Evolutionary conservation across 805 yeast genomes (phyloP), one percentile per base, ranked within the genome.

Genomic region (Vanderwaltozyma verrucispora): DNA sequence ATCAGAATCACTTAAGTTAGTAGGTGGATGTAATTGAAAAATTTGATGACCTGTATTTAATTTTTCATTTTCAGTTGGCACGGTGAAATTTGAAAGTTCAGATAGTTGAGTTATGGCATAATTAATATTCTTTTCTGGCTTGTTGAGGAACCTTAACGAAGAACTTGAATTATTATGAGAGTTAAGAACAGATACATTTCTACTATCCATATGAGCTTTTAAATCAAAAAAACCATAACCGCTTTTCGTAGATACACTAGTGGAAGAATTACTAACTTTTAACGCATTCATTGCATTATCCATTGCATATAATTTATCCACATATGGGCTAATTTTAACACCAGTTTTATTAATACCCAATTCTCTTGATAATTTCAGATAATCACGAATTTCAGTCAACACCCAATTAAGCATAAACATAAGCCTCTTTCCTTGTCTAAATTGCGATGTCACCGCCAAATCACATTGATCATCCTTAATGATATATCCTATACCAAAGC

Each of bases 401-500:
- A 82, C 82, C 56, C 81, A 75, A 37, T 74, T 70, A 44, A 87
- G 63, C 35, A 94, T 85, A 43, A 77, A 77, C 53, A 87, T 63
- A 42, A 84, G 76, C 43, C 96, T 68, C 38, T 72, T 71, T 2
- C 94, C 87, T 60, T 87, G 96, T 42, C 96, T 70, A 55, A 78
- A 84, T 59, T 87, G 87, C 12, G 95, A 84, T 24, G 89, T 79
- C 16, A 85, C 74, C 30, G 95, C 83, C n/a, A 87, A 68, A 23
- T 83, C 77, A 27, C 86, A 79, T 29, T 76, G 75, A 51, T 87
- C 92, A 38, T 72, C 76, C 55, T 86, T 88, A 48, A 87, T 78
- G 44, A 86, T 84, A 54, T 87, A 87, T 2, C 95, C 96, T 18
- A 87, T 69, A n/a, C 95, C 96, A 59, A 80, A 86, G 0, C 96